Base-by-base conservation (phyloP, 257 asterid genomes). In the Solanum microdontum region DNA sequence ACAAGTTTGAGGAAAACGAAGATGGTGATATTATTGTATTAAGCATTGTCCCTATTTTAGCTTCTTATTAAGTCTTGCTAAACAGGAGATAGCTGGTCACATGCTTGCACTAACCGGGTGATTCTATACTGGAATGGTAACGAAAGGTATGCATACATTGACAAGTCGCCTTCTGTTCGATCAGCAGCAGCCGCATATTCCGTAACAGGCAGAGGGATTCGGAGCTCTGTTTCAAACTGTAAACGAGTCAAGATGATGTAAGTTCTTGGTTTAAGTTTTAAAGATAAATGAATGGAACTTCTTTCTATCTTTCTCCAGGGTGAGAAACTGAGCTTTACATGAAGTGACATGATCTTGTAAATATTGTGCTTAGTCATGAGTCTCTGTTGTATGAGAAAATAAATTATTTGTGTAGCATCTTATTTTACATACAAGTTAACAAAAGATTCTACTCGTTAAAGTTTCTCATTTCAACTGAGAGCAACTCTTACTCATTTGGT, bases 31-130 rank as follows among this genome's bases (percentile, higher is more conserved):
- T 45, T 80, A 43, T 4, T 40, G 24, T 43, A 28, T 26, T 14
- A 9, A 45, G 14, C 69, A 48, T 48, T 45, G 85, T 17, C 0
- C 1, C 6, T 30, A 15, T 28, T 15, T 15, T 17, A 48, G 70
- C 43, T 30, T 82, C 2, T 48, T 43, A 83, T 9, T 6, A 83
- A 85, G 69, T 60, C 77, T 30, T 88, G 87, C 45, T 89, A 82
- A 87, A 90, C 93, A 97, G 99, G 99, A 69, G 99, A 97, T 92
- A 97, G 99, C 82, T 97, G 99, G 99, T 94, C 99, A 28, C 99
- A 97, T 82, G 98, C 99, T 88, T 93, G 98, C 77, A 97, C 99
- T n/a, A 95, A 95, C 74, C 92, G 99, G 82, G 90, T 95, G 79
- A 94, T 97, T 64, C 82, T 97, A 87, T 91, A 93, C 90, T 95